Base-by-base conservation (phyloP, 257 asterid species). In the Solanum chaucha region DNA sequence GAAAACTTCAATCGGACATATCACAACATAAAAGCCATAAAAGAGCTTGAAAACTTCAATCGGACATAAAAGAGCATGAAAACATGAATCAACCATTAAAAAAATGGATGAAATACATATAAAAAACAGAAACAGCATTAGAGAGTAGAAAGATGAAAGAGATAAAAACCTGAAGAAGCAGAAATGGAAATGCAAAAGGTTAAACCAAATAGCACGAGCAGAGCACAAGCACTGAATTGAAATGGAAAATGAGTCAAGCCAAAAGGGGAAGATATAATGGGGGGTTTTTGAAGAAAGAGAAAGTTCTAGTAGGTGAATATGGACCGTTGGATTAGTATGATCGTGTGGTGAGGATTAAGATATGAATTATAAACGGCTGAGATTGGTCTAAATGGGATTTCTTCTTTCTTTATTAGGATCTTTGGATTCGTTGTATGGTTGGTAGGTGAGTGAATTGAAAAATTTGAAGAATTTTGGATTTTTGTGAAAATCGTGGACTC, bases 161-260 rank as follows among this genome's bases (percentile, higher is more conserved):
- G 64, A 55, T 17, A 19, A 55, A 55, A 55, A 84, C 75, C 86
- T 59, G 78, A 38, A 68, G 15, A 22, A 15, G 85, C 20, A 55
- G n/a, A 38, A 22, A 51, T 46, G 67, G 84, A 89, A 89, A 83
- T 80, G 59, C 30, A 28, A 59, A 64, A 34, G 85, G 8, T 71
- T 90, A 75, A 20, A 93, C 95, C 96, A 44, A 38, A 5, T 85
- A 93, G 89, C 89, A 84, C 87, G 89, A 88, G 93, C 58, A 44
- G 81, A 86, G 87, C 96, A 92, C 94, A 82, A 90, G 92, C 89
- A 82, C 17, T 24, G 64, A 30, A 65, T 4, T 32, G 26, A 17
- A 71, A 15, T 17, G 78, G 41, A 5, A 2, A 17, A 4, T 32
- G 26, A 0, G 1, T 3, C 1, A 15, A 30, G 77, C 77, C 40